Base-by-base conservation (phyloP, 768 basidiomycete genomes). In the Calvatia gigantea region DNA sequence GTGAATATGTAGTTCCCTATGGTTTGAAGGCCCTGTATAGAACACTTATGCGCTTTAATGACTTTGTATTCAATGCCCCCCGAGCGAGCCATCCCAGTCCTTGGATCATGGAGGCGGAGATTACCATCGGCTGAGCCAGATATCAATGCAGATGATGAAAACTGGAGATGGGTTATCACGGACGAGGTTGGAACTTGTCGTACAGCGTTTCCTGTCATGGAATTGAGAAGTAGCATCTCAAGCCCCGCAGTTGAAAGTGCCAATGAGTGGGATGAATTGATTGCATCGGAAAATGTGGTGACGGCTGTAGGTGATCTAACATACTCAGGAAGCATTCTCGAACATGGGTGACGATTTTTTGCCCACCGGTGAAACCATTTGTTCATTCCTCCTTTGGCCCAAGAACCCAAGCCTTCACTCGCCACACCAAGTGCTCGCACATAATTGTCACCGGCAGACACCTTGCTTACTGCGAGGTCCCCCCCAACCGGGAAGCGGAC, bases 351-450 rank as follows among this genome's bases (percentile, higher is more conserved):
- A 12, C 15, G 0, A 21, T 33, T 17, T 32, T 33, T 17, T 32
- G 67, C 85, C 61, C 63, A 91, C 90, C 79, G 80, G 68, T 76
- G 82, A 64, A 75, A 88, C 90, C 90, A 94, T 68, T 85, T 90
- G 70, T 91, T 93, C 68, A 84, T 76, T 25, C 91, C 91, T 42
- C 91, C 91, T 69, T 92, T 93, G 11, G 81, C 71, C 91, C 91
- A 93, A 32, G 85, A 81, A 32, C 91, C 91, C 29, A 93, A 55
- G 12, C 89, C 87, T 39, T 81, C 73, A 19, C 83, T 79, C n/a
- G 79, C 74, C 35, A 76, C 62, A 27, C 83, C 81, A 56, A 80
- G 68, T 12, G 87, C 89, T 54, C 83, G 76, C 12, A 98, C 81
- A 65, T 89, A 84, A 28, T 85, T 84, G 58, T 97, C 94, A 35